Evolutionary conservation across 805 yeast genomes (phyloP), one percentile per base, ranked within the genome.

Genomic region (Kodamaea leandrae): DNA sequence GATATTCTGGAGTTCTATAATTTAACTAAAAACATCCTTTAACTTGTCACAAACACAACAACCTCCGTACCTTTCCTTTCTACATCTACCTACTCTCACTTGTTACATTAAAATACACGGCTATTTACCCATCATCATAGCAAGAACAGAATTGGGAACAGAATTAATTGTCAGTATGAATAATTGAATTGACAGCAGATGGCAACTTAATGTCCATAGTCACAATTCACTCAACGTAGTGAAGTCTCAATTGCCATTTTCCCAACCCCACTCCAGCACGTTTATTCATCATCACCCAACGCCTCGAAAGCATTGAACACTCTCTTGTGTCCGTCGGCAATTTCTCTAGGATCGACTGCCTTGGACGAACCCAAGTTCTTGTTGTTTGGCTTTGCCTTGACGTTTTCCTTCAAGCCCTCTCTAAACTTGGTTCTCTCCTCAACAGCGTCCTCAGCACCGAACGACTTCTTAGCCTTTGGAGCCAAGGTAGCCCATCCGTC

Each of bases 231-330:
- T n/a, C n/a, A n/a, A n/a, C n/a, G n/a, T n/a, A n/a, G n/a, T 21
- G 24, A 21, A 7, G 9, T 21, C 24, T 21, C 9, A 21, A 6
- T 9, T 7, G 9, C 9, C 24, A 21, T 21, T 21, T 9, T 21
- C 6, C 24, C 28, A 25, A n/a, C n/a, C 28, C 4, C 28, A 25
- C 9, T 12, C 24, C 18, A 20, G 23, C 25, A n/a, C 26, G 34
- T 15, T 34, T 29, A 40, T 28, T 74, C 83, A 19, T 74, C 82
- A 34, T 71, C 82, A 20, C 77, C 83, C 56, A 86, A 76, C 18
- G 91, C 91, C 52, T 82, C 89, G 60, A 86, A 86, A 4, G 93
- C 91, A 62, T 86, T 86, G 73, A 85, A 86, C 15, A 77, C 72
- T 32, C 72, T 71, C 46, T 78, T 77, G 47, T 77, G 83, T 48